Conservation (phyloP, 352 stramenopile species). For the Hyaloperonospora brassicae region DNA sequence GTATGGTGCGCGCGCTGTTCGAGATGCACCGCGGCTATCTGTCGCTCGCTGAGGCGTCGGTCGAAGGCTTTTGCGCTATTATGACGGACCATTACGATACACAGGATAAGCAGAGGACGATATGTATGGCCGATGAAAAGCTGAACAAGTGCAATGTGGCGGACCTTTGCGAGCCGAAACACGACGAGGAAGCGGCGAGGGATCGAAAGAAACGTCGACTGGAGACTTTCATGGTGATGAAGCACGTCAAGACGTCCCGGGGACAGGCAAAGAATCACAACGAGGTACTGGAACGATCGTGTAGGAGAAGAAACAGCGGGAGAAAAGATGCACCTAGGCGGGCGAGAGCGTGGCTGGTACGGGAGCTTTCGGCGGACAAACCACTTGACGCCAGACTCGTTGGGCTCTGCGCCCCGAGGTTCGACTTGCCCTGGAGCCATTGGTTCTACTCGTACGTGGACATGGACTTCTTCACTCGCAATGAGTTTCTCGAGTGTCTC, state of each 20-base stretch:
- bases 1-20: conserved; percentile 57
- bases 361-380: conserved; percentile 1
- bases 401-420: conserved; percentile 23
- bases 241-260: conserved; percentile 29
- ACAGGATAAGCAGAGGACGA: conserved; percentile 12
- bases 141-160: not conserved
- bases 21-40: conserved; percentile 66
- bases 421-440: conserved; percentile 53
- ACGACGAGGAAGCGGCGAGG: not conserved
- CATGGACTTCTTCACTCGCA: conserved; percentile 62
- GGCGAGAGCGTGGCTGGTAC: conserved; percentile 11
- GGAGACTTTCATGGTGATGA: conserved; percentile 29
- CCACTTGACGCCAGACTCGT: conserved; percentile 5
- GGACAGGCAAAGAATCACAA: conserved; percentile 16
- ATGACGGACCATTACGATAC: conserved; percentile 61
- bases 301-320: not conserved
- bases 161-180: conserved; percentile 12
- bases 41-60: conserved; percentile 53
- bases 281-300: not conserved
- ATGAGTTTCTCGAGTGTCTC: conserved; percentile 72
- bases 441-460: conserved; percentile 69
- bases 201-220: conserved; percentile 44
- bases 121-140: not conserved
- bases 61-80: conserved; percentile 62
- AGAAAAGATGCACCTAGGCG: conserved; percentile 12